Evolutionary conservation across 805 yeast species (phyloP).

Genomic region (Myxozyma geophila): DNA sequence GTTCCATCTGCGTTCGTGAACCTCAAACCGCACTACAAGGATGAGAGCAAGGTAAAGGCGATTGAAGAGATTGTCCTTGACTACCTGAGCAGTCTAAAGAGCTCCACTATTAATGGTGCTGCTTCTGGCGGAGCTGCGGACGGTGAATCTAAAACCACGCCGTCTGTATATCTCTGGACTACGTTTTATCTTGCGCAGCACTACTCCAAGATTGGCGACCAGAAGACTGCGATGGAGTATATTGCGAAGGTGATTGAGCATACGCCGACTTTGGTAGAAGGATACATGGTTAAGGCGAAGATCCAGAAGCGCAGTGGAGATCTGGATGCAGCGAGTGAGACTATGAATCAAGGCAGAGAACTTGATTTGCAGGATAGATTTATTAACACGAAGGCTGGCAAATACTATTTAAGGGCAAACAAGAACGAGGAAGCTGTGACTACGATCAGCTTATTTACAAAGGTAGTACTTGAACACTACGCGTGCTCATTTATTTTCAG

Average conservation of each 20-base stretch:
- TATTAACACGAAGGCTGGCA: slow-evolving; percentile 84
- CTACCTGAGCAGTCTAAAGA: slow-evolving; percentile 43
- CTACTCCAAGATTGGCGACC: slow-evolving; percentile 60
- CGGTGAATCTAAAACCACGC: slow-evolving; percentile 39
- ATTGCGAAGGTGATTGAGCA: slow-evolving; percentile 68
- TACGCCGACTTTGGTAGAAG: slow-evolving; percentile 84
- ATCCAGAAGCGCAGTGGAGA: slow-evolving; percentile 74
- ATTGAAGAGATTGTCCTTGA: slow-evolving; percentile 61
- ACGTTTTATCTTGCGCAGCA: slow-evolving; percentile 80
- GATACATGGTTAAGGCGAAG: slow-evolving; percentile 78
- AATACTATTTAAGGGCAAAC: slow-evolving; percentile 79
- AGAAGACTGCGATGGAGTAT: slow-evolving; percentile 57
- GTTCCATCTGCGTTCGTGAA: slow-evolving; percentile 90
- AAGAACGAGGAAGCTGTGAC: slow-evolving; percentile 73
- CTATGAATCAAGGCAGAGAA: slow-evolving; percentile 70
- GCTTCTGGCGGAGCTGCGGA: slow-evolving; percentile 30
- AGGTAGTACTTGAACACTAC: too few species aligned
- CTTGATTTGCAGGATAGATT: slow-evolving; percentile 89
- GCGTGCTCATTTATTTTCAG: too few species aligned
- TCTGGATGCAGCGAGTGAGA: slow-evolving; percentile 61
- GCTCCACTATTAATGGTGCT: slow-evolving; percentile 1
- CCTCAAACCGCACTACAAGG: slow-evolving; percentile 76
- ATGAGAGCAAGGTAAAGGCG: slow-evolving; percentile 46
- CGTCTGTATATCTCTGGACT: slow-evolving; percentile 63
- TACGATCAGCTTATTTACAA: slow-evolving; percentile 78